Conservation (phyloP, 2,329 filamentous ascomycete genomes). For the Curvularia sp. region DNA sequence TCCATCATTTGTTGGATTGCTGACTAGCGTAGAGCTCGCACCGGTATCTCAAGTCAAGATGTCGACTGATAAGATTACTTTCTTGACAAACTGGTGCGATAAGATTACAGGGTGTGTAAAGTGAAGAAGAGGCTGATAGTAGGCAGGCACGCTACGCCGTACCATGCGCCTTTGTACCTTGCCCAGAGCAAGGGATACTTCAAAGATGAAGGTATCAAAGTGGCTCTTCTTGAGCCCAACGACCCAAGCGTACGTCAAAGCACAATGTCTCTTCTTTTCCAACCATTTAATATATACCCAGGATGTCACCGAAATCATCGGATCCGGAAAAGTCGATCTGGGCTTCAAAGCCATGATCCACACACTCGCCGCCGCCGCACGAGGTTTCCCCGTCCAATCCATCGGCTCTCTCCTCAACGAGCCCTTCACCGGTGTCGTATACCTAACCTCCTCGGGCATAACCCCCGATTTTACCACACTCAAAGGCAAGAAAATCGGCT, state of each 20-base stretch:
- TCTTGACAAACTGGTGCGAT: constrained; percentile 79
- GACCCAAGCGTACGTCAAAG: constrained; percentile 68
- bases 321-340: constrained; percentile 76
- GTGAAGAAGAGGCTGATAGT: constrained; percentile 14
- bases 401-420: constrained; percentile 79
- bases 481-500: constrained; percentile 78
- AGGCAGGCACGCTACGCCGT: constrained; percentile 79
- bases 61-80: constrained; percentile 85
- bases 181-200: constrained; percentile 79
- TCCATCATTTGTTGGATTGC: constrained; percentile 36
- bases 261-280: background rate
- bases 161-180: constrained; percentile 79
- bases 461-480: constrained; percentile 76
- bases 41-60: constrained; percentile 64
- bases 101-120: background rate
- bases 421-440: constrained; percentile 80
- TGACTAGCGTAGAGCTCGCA: constrained; percentile 30
- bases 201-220: constrained; percentile 76
- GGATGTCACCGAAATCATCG: constrained; percentile 83
- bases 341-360: constrained; percentile 88
- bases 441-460: constrained; percentile 76
- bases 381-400: constrained; percentile 74
- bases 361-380: constrained; percentile 78
- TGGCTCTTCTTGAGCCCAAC: constrained; percentile 78
- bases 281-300: constrained; percentile 30